Conservation (phyloP, 2,329 filamentous ascomycete species). For the Alternaria triticimaculans region DNA sequence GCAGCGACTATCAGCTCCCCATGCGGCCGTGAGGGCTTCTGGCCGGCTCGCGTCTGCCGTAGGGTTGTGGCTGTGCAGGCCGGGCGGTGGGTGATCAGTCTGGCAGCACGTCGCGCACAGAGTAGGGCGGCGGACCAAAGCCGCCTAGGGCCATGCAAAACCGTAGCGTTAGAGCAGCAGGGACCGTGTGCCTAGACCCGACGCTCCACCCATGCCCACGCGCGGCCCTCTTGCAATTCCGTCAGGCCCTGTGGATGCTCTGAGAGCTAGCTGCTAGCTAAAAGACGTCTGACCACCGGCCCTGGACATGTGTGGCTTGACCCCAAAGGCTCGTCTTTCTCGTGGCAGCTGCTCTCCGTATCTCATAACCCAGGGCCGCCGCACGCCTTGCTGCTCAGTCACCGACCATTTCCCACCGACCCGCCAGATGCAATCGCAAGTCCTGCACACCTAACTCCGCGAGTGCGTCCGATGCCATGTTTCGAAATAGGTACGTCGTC, state of each 20-base stretch:
- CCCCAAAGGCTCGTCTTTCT: slow-evolving; percentile 26
- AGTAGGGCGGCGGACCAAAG: slow-evolving; percentile 20
- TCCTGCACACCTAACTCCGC: background rate
- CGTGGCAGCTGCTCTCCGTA: slow-evolving; percentile 44
- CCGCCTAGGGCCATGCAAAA: slow-evolving; percentile 23
- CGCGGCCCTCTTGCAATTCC: slow-evolving; percentile 31
- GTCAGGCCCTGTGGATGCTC: slow-evolving; percentile 27
- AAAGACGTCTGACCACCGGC: slow-evolving; percentile 45
- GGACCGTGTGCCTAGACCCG: slow-evolving; percentile 32
- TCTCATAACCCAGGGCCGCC: slow-evolving; percentile 37
- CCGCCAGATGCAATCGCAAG: slow-evolving; percentile 7
- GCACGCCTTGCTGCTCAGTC: background rate
- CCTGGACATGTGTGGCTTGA: slow-evolving; percentile 45
- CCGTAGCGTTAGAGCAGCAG: slow-evolving; percentile 27
- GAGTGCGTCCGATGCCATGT: slow-evolving; percentile 41
- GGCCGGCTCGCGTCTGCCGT: slow-evolving; percentile 34
- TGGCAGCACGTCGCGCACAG: slow-evolving; percentile 13
- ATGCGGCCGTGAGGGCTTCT: slow-evolving; percentile 35
- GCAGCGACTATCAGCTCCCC: slow-evolving; percentile 43
- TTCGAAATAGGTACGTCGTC: slow-evolving; percentile 55
- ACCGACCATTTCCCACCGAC: background rate
- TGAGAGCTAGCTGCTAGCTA: slow-evolving; percentile 46
- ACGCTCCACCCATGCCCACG: slow-evolving; percentile 34
- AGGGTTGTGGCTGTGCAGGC: slow-evolving; percentile 48
- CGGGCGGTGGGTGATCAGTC: slow-evolving; percentile 26